Conservation (phyloP, 2,329 filamentous ascomycete genomes). For the Penicillium olsonii region DNA sequence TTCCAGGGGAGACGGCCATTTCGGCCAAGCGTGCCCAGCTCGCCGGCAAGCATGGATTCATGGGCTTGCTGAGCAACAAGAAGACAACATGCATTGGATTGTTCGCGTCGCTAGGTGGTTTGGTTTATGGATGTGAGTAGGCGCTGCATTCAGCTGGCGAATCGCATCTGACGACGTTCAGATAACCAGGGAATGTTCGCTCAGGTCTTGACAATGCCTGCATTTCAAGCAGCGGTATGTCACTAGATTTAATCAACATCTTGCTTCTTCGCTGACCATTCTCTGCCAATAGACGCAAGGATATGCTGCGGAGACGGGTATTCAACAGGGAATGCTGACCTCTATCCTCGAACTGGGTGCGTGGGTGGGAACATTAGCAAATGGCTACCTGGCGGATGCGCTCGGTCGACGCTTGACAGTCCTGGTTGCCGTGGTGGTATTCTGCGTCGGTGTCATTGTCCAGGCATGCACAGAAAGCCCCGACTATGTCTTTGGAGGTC, state of each 20-base stretch:
- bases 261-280: not conserved
- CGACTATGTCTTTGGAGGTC: conserved; percentile 40
- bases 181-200: conserved; percentile 76
- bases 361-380: conserved; percentile 39
- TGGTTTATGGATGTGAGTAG: conserved; percentile 59
- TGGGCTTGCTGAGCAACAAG: conserved; percentile 53
- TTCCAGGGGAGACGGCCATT: conserved; percentile 25
- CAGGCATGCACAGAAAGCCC: conserved; percentile 36
- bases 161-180: conserved; percentile 7
- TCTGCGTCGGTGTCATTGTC: conserved; percentile 41
- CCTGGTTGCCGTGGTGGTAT: conserved; percentile 35
- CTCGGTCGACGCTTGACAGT: conserved; percentile 38
- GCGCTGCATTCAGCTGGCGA: not conserved
- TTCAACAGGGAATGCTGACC: conserved; percentile 35
- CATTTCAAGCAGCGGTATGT: conserved; percentile 50
- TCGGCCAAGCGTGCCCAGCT: conserved; percentile 38
- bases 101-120: conserved; percentile 55
- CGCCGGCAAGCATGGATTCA: conserved; percentile 45
- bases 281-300: conserved; percentile 23
- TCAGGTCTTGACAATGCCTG: conserved; percentile 60
- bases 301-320: conserved; percentile 29
- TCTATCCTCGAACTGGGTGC: conserved; percentile 47
- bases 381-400: conserved; percentile 41
- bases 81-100: conserved; percentile 58
- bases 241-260: conserved; percentile 26